Base-by-base conservation (phyloP, 352 stramenopile species). In the Globisporangium heterothallicum region DNA sequence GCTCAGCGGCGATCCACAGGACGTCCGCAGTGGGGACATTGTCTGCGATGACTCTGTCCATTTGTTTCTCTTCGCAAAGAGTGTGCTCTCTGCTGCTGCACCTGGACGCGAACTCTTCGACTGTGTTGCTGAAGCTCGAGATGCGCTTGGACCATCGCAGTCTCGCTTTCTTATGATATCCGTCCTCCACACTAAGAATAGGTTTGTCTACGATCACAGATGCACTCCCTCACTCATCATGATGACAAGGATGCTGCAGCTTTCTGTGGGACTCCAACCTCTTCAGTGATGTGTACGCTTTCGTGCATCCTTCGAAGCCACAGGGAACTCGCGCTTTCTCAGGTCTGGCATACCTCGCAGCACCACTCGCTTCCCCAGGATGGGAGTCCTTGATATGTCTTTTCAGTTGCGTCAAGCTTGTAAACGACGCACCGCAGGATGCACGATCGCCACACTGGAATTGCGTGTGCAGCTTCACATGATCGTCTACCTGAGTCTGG, bases 1-100 rank as follows among this genome's bases (percentile, higher is more conserved):
- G 61, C 52, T 78, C 58, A 6, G 74, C 77, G 0, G 77, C 72
- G n/a, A 56, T 59, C 72, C 72, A 84, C 10, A 87, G 59, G 21
- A 87, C 69, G 0, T 68, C 56, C 9, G 40, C 64, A 1, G 74
- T 74, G 14, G 66, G 38, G 3, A 59, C 70, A 13, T 72, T 67
- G 24, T 80, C 70, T 10, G 26, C 26, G 8, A 59, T 43, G 19
- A 32, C 50, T 16, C n/a, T 44, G 3, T 56, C 34, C 43, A 57
- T 55, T 35, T 25, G n/a, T n/a, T n/a, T n/a, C n/a, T n/a, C n/a
- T n/a, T n/a, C n/a, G n/a, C n/a, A n/a, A n/a, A n/a, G n/a, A n/a
- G n/a, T n/a, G n/a, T n/a, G n/a, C n/a, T n/a, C n/a, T n/a, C n/a
- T n/a, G 32, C 32, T 38, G 32, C 12, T 18, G 32, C 14, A n/a